These are phyloP conservation scores for Ziziphus jujuba DNA, from an alignment of 306 rosid genomes.

Conservation along the genomic window DNA sequence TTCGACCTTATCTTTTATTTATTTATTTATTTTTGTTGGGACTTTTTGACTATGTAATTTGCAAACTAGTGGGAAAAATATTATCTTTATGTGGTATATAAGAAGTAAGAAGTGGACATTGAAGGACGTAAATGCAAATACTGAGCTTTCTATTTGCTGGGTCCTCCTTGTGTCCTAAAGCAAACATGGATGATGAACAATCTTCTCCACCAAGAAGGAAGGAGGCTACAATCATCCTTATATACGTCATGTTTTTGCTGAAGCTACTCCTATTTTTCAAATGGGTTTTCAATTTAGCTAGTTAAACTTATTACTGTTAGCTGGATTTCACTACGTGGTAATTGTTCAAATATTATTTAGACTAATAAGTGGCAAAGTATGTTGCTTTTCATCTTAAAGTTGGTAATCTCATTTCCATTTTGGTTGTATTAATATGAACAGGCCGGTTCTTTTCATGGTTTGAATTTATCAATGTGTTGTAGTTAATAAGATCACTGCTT, in stretches of 20 bases:
- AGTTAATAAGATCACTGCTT: background rate
- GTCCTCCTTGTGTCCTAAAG: slow-evolving; percentile 63
- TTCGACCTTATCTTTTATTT: background rate
- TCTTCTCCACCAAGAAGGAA: slow-evolving; percentile 68
- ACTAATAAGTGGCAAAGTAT: no score
- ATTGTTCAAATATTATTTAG: no score
- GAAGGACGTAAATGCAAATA: slow-evolving; percentile 43
- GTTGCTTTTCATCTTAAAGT: no score
- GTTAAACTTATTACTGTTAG: no score
- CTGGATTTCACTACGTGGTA: no score
- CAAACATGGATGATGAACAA: slow-evolving; percentile 75
- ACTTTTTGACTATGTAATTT: background rate
- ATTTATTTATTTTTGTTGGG: background rate
- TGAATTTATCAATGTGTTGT: background rate
- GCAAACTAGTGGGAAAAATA: background rate
- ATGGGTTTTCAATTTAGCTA: no score
- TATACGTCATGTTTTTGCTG: background rate
- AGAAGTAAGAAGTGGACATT: slow-evolving; percentile 39
- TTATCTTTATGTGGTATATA: background rate
- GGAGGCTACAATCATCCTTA: slow-evolving; percentile 61
- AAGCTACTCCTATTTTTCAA: no score
- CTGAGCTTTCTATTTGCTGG: slow-evolving; percentile 57
- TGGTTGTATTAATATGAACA: no score
- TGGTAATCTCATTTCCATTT: no score
- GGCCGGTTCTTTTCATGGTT: no score